Conservation (phyloP, 1,284 basidiomycete species). For the Boletellus deceptivus region DNA sequence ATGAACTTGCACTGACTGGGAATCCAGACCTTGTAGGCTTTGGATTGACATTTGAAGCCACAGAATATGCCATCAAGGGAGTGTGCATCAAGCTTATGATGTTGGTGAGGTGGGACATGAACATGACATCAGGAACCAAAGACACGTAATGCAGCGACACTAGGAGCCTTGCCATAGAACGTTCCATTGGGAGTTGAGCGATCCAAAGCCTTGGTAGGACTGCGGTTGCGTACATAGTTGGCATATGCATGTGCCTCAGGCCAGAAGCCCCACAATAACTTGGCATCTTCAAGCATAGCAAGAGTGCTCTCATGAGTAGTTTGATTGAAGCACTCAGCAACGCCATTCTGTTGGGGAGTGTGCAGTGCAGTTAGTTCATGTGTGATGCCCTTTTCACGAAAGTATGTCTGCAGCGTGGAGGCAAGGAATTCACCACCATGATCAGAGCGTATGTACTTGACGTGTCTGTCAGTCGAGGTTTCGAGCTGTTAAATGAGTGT, state of each 20-base stretch:
- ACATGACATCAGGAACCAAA: not conserved
- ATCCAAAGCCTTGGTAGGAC: not conserved
- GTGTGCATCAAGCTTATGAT: not conserved
- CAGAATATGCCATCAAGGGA: not conserved
- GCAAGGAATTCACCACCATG: not conserved
- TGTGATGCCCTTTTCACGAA: not conserved
- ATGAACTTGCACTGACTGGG: not conserved
- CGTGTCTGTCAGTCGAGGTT: not conserved
- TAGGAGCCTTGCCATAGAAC: not conserved
- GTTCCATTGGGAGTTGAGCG: not conserved
- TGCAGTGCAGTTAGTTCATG: not conserved
- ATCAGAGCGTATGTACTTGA: slow-evolving; percentile 4
- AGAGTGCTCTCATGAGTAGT: not conserved
- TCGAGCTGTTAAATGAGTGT: not conserved
- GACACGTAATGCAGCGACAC: not conserved
- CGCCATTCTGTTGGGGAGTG: slow-evolving; percentile 3
- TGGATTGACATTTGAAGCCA: not conserved
- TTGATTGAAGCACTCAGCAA: slow-evolving; percentile 4
- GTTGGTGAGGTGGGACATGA: not conserved
- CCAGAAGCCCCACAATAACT: not conserved
- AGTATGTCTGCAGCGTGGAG: not conserved
- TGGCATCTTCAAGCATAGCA: not conserved
- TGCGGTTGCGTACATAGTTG: not conserved
- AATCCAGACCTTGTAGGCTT: slow-evolving; percentile 2
- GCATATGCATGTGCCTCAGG: slow-evolving; percentile 1